phyloP scores from a whole-genome alignment of 2,329 filamentous ascomycete genomes.

The Ascochyta rabiei region DNA sequence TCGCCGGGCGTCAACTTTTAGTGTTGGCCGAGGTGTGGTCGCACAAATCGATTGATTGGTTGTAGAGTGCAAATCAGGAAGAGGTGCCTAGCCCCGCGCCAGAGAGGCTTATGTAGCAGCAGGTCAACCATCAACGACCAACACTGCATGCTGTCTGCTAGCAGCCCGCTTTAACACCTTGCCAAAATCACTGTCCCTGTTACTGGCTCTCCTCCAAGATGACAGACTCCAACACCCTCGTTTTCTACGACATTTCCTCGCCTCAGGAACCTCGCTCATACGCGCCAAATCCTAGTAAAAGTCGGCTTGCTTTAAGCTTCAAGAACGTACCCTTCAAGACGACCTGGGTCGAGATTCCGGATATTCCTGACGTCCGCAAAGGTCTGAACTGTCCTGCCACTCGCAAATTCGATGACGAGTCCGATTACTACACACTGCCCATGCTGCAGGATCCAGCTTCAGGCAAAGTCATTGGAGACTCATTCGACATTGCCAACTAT shows the following conservation, averaged over 20 bases:
- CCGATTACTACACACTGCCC: slow-evolving; percentile 66
- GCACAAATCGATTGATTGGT: too few relatives aligned
- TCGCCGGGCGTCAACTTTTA: too few relatives aligned
- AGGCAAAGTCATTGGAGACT: slow-evolving; percentile 60
- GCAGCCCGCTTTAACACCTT: background rate
- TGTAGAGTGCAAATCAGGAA: too few relatives aligned
- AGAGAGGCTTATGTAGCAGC: too few relatives aligned
- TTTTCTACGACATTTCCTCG: slow-evolving; percentile 58
- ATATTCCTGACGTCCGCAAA: slow-evolving; percentile 54
- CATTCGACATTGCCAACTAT: slow-evolving; percentile 69
- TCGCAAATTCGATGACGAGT: slow-evolving; percentile 63
- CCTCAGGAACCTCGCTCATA: slow-evolving; percentile 48
- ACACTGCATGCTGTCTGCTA: too few relatives aligned
- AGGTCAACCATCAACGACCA: too few relatives aligned
- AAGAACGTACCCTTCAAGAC: slow-evolving; percentile 57
- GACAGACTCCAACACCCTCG: background rate
- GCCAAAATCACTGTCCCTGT: background rate
- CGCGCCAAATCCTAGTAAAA: slow-evolving; percentile 59
- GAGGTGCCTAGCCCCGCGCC: too few relatives aligned
- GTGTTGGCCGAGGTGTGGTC: too few relatives aligned
- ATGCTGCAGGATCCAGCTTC: slow-evolving; percentile 58
- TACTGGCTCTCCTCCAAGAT: background rate
- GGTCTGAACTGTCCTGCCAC: slow-evolving; percentile 51
- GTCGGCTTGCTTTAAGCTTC: slow-evolving; percentile 57
- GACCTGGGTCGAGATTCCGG: slow-evolving; percentile 59